Evolutionary conservation across 140 eudicot species (phyloP).

Genomic region (Ambrosia hybrid): DNA sequence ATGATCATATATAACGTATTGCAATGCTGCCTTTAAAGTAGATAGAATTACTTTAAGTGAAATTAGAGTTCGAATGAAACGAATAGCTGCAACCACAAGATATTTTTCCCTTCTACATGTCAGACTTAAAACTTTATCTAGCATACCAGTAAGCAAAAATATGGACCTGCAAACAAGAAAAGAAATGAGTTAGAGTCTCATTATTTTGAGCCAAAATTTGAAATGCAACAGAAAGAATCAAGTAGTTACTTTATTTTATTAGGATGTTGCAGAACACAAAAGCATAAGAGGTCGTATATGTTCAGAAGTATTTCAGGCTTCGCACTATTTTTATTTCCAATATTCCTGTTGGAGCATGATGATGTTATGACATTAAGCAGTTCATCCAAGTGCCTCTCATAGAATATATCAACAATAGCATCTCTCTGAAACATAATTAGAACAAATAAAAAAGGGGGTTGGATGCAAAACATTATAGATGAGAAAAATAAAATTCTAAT

Average conservation of each 20-base stretch:
- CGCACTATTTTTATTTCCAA: constrained; percentile 33
- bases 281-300: constrained; percentile 85
- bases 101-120: constrained; percentile 87
- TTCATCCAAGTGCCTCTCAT: constrained; percentile 82
- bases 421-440: constrained; percentile 60
- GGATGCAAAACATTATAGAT: constrained; percentile 12
- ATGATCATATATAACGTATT: neutral
- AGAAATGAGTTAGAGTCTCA: neutral
- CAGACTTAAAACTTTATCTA: constrained; percentile 73
- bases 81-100: constrained; percentile 87
- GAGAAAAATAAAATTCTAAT: neutral
- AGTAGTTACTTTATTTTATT: constrained; percentile 75
- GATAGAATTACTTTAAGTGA: constrained; percentile 58
- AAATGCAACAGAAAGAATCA: constrained; percentile 2
- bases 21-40: constrained; percentile 9
- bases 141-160: constrained; percentile 67
- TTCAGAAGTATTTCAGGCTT: constrained; percentile 87
- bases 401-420: constrained; percentile 69
- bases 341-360: constrained; percentile 48
- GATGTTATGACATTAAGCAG: constrained; percentile 70
- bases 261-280: constrained; percentile 88
- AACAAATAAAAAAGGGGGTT: constrained; percentile 7
- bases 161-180: constrained; percentile 55
- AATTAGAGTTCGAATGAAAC: constrained; percentile 75
- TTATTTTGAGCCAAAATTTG: constrained; percentile 1